Conservation (phyloP, 352 stramenopile genomes). For the Elongisporangium undulatum region DNA sequence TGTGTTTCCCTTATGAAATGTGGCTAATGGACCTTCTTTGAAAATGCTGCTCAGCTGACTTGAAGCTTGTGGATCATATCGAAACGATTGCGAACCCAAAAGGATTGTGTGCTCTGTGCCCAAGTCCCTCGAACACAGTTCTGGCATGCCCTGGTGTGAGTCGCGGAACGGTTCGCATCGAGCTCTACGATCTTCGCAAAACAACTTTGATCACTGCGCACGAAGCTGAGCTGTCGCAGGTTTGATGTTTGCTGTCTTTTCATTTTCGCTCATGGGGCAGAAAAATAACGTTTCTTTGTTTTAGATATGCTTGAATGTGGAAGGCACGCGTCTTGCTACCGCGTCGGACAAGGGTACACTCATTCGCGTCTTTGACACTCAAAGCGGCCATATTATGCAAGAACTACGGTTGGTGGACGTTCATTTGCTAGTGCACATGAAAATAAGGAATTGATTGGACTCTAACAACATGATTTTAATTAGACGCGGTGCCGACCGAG, state of each 20-base stretch:
- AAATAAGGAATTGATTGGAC: not conserved
- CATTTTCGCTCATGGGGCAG: not conserved
- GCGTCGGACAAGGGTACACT: conserved; percentile 97
- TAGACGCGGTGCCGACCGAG: conserved; percentile 93
- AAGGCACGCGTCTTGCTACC: conserved; percentile 94
- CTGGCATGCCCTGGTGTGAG: conserved; percentile 94
- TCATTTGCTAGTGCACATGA: conserved; percentile 1
- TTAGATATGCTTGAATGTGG: conserved; percentile 90
- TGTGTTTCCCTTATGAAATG: not conserved
- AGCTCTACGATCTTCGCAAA: conserved; percentile 96
- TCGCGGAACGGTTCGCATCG: conserved; percentile 91
- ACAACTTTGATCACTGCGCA: conserved; percentile 95
- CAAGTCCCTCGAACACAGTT: conserved; percentile 91
- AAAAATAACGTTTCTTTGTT: not conserved
- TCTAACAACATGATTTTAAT: not conserved
- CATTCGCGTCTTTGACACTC: conserved; percentile 97
- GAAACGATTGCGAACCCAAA: conserved; percentile 98
- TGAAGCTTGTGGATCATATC: conserved; percentile 97
- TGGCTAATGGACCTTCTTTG: conserved; percentile 2
- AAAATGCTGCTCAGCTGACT: conserved; percentile 64
- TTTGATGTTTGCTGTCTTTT: conserved; percentile 9
- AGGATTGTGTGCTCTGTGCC: conserved; percentile 93
- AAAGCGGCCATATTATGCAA: conserved; percentile 89
- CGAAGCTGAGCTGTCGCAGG: conserved; percentile 90
- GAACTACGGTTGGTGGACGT: conserved; percentile 52